Conservation (phyloP, 352 stramenopile genomes). For the Aphanomyces stellatus region DNA sequence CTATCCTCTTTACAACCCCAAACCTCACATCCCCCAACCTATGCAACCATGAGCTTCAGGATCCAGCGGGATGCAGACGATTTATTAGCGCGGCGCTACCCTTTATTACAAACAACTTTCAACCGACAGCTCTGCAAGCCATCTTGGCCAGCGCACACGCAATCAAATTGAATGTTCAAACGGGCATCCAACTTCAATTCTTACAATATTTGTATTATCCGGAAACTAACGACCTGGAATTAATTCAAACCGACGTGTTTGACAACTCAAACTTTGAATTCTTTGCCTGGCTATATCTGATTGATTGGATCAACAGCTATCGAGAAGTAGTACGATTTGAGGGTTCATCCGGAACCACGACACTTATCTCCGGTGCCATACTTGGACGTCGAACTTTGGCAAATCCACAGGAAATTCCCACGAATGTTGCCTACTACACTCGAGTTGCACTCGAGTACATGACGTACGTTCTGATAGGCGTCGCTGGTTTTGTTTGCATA, state of each 20-base stretch:
- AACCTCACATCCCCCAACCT: too few relatives aligned
- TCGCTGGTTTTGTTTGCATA: not conserved
- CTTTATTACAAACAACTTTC: too few relatives aligned
- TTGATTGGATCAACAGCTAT: not conserved
- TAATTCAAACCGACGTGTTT: not conserved
- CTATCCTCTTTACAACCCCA: too few relatives aligned
- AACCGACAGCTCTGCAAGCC: too few relatives aligned
- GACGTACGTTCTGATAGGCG: not conserved
- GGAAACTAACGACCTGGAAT: too few relatives aligned
- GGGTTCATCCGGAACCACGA: not conserved
- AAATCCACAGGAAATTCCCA: not conserved
- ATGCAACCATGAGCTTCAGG: too few relatives aligned
- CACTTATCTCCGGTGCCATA: not conserved
- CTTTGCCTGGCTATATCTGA: not conserved
- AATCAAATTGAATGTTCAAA: too few relatives aligned
- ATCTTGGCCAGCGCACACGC: too few relatives aligned
- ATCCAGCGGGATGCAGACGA: too few relatives aligned
- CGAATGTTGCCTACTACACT: not conserved
- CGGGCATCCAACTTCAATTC: too few relatives aligned
- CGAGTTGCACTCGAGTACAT: not conserved
- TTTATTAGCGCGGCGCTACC: too few relatives aligned
- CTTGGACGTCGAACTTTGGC: not conserved
- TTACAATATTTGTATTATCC: too few relatives aligned
- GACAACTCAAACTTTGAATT: not conserved
- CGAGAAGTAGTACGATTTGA: not conserved